Evolutionary conservation across 371 early-diverging fungal genomes (phyloP).

Genomic region (Cladochytrium tenue): DNA sequence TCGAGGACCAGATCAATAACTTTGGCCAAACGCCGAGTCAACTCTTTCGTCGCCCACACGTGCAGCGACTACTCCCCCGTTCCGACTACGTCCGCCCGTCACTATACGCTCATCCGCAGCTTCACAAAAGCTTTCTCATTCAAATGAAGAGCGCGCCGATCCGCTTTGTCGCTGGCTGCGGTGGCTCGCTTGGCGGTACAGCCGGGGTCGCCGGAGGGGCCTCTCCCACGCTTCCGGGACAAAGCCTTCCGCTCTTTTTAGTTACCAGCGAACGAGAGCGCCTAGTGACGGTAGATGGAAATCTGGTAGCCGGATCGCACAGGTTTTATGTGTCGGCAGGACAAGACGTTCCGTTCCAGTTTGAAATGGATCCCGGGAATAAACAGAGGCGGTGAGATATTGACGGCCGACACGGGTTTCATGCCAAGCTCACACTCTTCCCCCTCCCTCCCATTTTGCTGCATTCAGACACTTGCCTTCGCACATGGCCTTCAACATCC

Average conservation of each 20-base stretch:
- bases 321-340: constrained; percentile 13
- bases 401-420: neutral
- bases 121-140: constrained; percentile 32
- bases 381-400: constrained; percentile 17
- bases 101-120: constrained; percentile 22
- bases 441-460: neutral
- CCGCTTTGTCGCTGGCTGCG: constrained; percentile 11
- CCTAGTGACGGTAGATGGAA: constrained; percentile 31
- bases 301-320: constrained; percentile 28
- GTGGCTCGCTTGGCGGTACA: neutral
- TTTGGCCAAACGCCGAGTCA: constrained; percentile 82
- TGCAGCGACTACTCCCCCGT: constrained; percentile 17
- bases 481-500: constrained; percentile 27
- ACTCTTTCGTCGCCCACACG: constrained; percentile 45
- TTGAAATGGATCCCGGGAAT: constrained; percentile 33
- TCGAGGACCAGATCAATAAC: constrained; percentile 90
- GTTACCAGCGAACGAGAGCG: constrained; percentile 7
- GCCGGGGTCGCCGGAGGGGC: too few relatives aligned
- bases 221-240: neutral
- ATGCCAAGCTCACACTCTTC: neutral
- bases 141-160: constrained; percentile 8
- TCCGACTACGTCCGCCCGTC: constrained; percentile 5
- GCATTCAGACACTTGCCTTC: constrained; percentile 23
- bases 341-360: constrained; percentile 21
- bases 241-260: constrained; percentile 10